Base-by-base conservation (phyloP, 805 yeast genomes). In the Lachancea mirantina region DNA sequence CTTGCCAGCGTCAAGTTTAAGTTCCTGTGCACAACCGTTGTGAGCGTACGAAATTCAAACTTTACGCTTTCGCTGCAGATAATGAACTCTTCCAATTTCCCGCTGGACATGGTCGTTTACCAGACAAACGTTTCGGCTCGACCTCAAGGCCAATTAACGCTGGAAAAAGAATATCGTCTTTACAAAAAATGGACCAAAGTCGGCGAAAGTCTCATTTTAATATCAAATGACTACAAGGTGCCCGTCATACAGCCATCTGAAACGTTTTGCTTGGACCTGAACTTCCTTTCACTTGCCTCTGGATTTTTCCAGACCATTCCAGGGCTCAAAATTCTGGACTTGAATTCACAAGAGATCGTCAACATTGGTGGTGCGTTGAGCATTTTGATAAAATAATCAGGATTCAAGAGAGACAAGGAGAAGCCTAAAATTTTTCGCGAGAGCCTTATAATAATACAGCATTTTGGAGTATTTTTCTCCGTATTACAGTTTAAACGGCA, bases 191-290 rank as follows among this genome's bases (percentile, higher is more conserved):
- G 41, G 29, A 37, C 42, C 11, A 41, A 50, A 29, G 40, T 40
- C 6, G 41, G 55, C 14, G 53, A 53, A 24, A 57, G 59, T 3
- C 42, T 58, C 2, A 49, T 58, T 3, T 35, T 58, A 9, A 39
- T 57, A 5, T 46, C 60, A 3, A 57, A 57, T 28, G 63, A 58
- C 24, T 51, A 45, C 34, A 55, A 53, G 28, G 35, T 56, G 5
- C 57, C 60, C 3, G 29, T 50, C 1, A 43, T 56, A 7, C 42
- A 40, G 9, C 50, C 56, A 6, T 45, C 45, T 11, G 53, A 51
- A 19, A 48, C 59, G 6, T 43, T 46, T 30, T 45, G 47, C 18
- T 52, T 49, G 3, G 51, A 46, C 10, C 36, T 58, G 20, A 43
- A 46, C 18, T 47, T 58, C 23, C 45, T 57, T 13, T 56, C 55